A percentile compares a stretch with the other conserved stretches of the same genome.
Conservation (phyloP, 345 rosid species). For the Linum tenue region DNA sequence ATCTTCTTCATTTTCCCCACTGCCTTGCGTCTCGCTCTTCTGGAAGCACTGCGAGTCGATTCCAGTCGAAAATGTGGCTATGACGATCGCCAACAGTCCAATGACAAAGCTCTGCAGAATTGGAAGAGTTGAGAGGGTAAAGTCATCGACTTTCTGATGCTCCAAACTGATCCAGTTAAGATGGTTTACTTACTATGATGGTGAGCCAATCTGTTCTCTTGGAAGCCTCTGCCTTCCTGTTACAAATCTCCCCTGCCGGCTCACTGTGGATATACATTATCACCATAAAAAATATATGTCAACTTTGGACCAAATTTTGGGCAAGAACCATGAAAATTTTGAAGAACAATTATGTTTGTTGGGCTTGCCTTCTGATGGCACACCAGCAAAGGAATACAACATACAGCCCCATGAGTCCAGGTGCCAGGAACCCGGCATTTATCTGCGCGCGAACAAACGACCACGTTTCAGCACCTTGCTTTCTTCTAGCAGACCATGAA, state of each 20-base stretch:
- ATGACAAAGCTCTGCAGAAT: conserved; percentile 66
- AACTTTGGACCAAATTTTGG: too few species aligned
- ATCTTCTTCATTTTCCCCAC: conserved; percentile 29
- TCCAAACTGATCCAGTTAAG: too few species aligned
- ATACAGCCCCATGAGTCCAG: conserved; percentile 96
- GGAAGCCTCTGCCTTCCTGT: conserved; percentile 75
- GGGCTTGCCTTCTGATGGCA: conserved; percentile 70
- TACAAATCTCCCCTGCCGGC: conserved; percentile 85
- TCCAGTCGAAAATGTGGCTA: conserved; percentile 93
- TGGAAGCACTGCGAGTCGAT: conserved; percentile 91
- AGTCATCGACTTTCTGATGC: too few species aligned
- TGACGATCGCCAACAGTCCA: conserved; percentile 76
- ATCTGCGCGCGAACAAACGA: conserved; percentile 32
- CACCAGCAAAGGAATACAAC: conserved; percentile 92
- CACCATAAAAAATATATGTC: too few species aligned
- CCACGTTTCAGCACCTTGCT: too few species aligned
- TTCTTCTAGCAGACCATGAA: too few species aligned
- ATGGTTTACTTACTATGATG: conserved; percentile 52
- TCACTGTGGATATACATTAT: conserved; percentile 37
- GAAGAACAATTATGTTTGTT: not conserved
- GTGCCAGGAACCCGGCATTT: conserved; percentile 69
- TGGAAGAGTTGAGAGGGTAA: too few species aligned
- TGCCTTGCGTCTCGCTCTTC: conserved; percentile 32
- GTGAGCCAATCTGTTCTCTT: conserved; percentile 88
- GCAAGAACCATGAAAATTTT: too few species aligned